Conservation (phyloP, 2,329 filamentous ascomycete species). For the Phialophora tarda region DNA sequence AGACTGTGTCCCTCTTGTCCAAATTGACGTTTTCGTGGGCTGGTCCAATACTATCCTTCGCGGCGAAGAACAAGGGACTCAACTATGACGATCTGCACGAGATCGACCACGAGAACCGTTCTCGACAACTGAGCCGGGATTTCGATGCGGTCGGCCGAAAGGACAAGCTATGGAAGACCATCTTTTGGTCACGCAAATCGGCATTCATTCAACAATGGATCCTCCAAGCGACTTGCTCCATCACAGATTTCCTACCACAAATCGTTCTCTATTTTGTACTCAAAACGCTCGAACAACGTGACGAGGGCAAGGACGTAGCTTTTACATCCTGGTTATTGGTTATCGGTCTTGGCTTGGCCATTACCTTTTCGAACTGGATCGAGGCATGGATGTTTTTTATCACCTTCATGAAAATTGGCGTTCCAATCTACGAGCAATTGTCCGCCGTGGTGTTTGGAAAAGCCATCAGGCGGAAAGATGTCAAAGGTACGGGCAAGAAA, state of each 20-base stretch:
- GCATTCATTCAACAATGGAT: conserved; percentile 64
- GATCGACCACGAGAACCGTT: conserved; percentile 62
- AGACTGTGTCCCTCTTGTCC: conserved; percentile 64
- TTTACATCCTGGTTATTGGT: conserved; percentile 71
- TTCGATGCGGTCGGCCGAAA: conserved; percentile 46
- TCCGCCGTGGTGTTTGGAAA: conserved; percentile 77
- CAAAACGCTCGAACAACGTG: conserved; percentile 64
- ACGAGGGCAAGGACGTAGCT: conserved; percentile 53
- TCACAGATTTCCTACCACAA: conserved; percentile 73
- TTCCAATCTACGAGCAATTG: conserved; percentile 72
- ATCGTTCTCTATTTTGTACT: conserved; percentile 71
- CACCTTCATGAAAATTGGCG: conserved; percentile 65
- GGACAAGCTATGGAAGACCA: conserved; percentile 63
- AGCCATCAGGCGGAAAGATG: conserved; percentile 75
- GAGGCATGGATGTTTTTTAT: conserved; percentile 72
- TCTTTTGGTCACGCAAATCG: conserved; percentile 64
- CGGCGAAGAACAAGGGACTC: conserved; percentile 64
- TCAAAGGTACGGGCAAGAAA: conserved; percentile 63
- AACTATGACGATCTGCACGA: conserved; percentile 67
- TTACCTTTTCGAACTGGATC: conserved; percentile 62
- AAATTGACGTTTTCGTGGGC: conserved; percentile 73
- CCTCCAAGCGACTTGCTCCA: conserved; percentile 60
- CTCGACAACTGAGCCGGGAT: conserved; percentile 58
- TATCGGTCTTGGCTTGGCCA: conserved; percentile 64
- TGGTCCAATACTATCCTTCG: conserved; percentile 59